phyloP scores from a whole-genome alignment of 2,329 filamentous ascomycete species.

The Diatrype stigma region DNA sequence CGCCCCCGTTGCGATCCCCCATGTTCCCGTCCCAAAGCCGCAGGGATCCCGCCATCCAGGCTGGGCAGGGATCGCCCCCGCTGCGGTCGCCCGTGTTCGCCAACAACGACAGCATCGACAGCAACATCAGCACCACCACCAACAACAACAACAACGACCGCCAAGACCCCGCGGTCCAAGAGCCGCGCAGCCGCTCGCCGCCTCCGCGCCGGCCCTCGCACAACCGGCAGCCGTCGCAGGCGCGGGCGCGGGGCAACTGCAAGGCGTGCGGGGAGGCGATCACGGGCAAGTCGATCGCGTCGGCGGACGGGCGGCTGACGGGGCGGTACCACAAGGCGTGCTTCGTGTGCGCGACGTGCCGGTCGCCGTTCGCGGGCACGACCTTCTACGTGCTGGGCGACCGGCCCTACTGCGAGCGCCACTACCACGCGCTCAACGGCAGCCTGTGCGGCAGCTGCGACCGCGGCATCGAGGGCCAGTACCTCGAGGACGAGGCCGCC shows the following conservation, averaged over 20 bases:
- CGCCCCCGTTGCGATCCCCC: slow-evolving; percentile 14
- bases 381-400: slow-evolving; percentile 92
- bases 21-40: slow-evolving; percentile 3
- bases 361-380: slow-evolving; percentile 73
- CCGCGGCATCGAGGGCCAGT: slow-evolving; percentile 87
- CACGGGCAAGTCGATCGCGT: slow-evolving; percentile 87
- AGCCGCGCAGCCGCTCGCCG: slow-evolving; percentile 11
- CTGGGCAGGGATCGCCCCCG: slow-evolving; percentile 7
- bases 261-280: slow-evolving; percentile 77
- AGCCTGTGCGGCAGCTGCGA: slow-evolving; percentile 79
- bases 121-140: too few species aligned
- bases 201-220: neutral
- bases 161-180: slow-evolving; percentile 17
- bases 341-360: slow-evolving; percentile 86
- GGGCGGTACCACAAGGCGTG: slow-evolving; percentile 94
- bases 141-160: slow-evolving; percentile 1
- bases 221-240: slow-evolving; percentile 35
- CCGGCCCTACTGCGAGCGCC: slow-evolving; percentile 81
- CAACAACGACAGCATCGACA: too few species aligned
- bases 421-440: slow-evolving; percentile 89
- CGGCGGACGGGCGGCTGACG: slow-evolving; percentile 84
- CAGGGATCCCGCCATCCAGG: slow-evolving; percentile 5
- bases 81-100: slow-evolving; percentile 11
- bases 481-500: slow-evolving; percentile 73
- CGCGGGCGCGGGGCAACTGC: slow-evolving; percentile 65